Base-by-base conservation (phyloP, 148 eudicot species). In the Fallopia convolvulus region DNA sequence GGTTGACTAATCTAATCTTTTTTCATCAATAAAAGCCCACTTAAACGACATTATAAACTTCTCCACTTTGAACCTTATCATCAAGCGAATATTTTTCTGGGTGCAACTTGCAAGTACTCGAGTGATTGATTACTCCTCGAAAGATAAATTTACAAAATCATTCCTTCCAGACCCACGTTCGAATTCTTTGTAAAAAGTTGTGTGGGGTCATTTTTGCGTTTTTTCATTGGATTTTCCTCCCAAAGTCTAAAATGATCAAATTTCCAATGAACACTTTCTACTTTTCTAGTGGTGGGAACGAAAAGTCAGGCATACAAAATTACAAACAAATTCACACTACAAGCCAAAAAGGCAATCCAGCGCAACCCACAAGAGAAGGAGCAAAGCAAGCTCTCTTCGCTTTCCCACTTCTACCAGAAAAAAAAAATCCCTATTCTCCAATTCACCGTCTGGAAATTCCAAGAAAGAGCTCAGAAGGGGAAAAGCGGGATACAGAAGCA, bases 231-330 rank as follows among this genome's bases (percentile, higher is more conserved):
- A 11, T 58, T 58, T n/a, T 20, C 21, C 26, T 46, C 72, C 21
- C 11, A 65, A 39, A n/a, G 72, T 68, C 72, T 46, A 68, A 68
- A 68, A 14, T 68, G 72, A 68, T 68, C 72, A 39, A 68, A 68
- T 32, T 68, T 63, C 72, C 72, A 36, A 68, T 68, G 15, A 68
- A 39, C 72, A 68, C 72, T 26, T 68, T 8, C 46, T 10, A 5
- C 9, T 5, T 26, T 68, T 8, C 46, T 10, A 5, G n/a, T 5
- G 61, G 44, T 68, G 72, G 72, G 44, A 68, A 68, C 40, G 71
- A 65, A 65, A 65, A 68, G 72, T 68, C 72, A 36, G 21, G 15
- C 44, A 36, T 36, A 15, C 68, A 61, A 26, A 55, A 42, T 52
- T 52, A 13, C 56, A 6, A 42, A 8, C 56, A 52, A 52, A 7